A percentile compares a stretch with the other conserved stretches of the same genome.
Conservation (phyloP, 2,329 filamentous ascomycete species). For the Paecilomyces sp. region DNA sequence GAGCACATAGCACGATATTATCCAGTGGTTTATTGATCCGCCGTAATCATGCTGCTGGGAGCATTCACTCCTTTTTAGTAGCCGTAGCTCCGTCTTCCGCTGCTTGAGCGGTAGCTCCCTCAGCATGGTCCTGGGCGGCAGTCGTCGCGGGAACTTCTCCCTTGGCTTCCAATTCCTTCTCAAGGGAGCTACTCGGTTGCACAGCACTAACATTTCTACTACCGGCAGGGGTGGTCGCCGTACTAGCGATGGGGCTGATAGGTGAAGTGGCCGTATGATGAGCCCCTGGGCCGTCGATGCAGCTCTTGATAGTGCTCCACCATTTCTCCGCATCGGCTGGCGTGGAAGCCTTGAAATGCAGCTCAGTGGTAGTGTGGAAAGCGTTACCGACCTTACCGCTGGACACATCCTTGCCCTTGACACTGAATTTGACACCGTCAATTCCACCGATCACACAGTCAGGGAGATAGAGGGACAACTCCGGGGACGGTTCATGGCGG, state of each 20-base stretch:
- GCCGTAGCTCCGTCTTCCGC: not conserved
- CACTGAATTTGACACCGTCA: constrained; percentile 76
- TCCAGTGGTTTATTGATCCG: not conserved
- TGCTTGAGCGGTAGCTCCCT: not conserved
- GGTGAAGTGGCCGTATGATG: not conserved
- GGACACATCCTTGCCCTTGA: constrained; percentile 90
- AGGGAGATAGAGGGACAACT: constrained; percentile 84
- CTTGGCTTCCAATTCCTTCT: not conserved
- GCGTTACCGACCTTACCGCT: constrained; percentile 71
- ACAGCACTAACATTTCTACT: constrained; percentile 5
- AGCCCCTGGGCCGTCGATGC: constrained; percentile 10
- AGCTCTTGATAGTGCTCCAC: constrained; percentile 61
- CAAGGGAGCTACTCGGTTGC: not conserved
- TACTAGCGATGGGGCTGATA: constrained; percentile 1
- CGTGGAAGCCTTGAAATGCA: constrained; percentile 82
- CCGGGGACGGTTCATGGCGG: constrained; percentile 55
- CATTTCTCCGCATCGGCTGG: constrained; percentile 74
- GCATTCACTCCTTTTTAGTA: not conserved
- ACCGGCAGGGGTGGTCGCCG: not conserved
- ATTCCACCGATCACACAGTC: constrained; percentile 72
- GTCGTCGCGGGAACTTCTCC: not conserved
- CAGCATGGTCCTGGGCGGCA: not conserved
- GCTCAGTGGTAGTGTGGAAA: constrained; percentile 70
- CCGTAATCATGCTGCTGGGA: not conserved
- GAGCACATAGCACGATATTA: no score